Evolutionary conservation across 768 basidiomycete genomes (phyloP), one percentile per base, ranked within the genome.

Genomic region (Leccinum longicurvipes): DNA sequence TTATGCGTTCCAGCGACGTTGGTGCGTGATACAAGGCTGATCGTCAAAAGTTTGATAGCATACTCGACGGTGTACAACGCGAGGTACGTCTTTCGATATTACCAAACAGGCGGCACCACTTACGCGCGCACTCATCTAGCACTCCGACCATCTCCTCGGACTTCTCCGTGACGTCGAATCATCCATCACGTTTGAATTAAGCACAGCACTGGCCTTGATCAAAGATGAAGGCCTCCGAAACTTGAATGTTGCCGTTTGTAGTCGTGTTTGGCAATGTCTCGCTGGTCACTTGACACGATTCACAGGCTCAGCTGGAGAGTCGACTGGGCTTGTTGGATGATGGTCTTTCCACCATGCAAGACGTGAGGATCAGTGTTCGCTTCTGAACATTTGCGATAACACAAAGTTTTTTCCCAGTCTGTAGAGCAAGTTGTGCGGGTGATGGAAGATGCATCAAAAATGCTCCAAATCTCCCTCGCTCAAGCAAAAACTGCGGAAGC

Each of bases 401-500:
- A 63, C 60, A 66, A 74, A 32, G 50, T 53, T 36, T 39, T 39
- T 14, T 27, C 7, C 3, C 29, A 69, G 68, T 64, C 62, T 23
- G 36, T 69, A 24, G 58, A 56, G n/a, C 61, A 59, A 27, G 53
- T 71, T 7, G 41, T 51, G 39, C 50, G 48, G 8, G 46, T 64
- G 32, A 24, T 63, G 25, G 57, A 58, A 23, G 57, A 62, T 23
- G 65, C 73, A 4, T 61, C 73, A 4, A 58, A 53, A 17, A 54
- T 70, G 21, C 63, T 80, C 8, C 69, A 74, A 27, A 59, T 56
- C 15, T 72, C 73, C 6, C 52, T 69, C 23, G 59, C 59, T 11
- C 66, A 71, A 23, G 72, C 77, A 2, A 60, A 68, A n/a, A 51
- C 57, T 27, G 63, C 74, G 5, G 73, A 70, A 19, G 56, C 56